Evolutionary conservation across 2,329 filamentous ascomycete genomes (phyloP), one percentile per base, ranked within the genome.

Genomic region (Stemphylium lycopersici): DNA sequence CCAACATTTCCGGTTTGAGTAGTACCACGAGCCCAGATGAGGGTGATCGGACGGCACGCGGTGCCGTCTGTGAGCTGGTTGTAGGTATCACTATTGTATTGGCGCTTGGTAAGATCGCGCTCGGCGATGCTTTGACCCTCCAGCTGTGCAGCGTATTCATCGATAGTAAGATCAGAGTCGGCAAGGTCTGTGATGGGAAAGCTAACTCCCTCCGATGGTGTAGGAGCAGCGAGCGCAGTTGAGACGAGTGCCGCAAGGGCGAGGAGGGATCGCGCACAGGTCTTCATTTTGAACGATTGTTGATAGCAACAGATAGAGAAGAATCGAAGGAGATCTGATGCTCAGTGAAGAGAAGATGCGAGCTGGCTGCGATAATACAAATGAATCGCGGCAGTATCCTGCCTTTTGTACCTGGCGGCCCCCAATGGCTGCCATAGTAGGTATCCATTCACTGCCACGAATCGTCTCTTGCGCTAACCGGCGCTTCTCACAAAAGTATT

Each of bases 11-110:
- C 81, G 0, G 65, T 48, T 67, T 84, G 80, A 3, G 76, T 78
- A 4, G 83, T 84, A 10, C 83, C 83, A 15, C 83, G 79, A 31
- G 83, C 83, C 56, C 80, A 85, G 65, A 85, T 80, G 55, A 85
- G 68, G 10, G 80, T 84, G 43, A 82, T 74, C 13, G 71, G 63
- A 20, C 77, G 77, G 69, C 80, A 82, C 32, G 61, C 55, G n/a
- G 66, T 69, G 12, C 67, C 63, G 53, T 70, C 63, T 11, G 66
- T 71, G 15, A 72, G 55, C 39, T 72, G 68, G 55, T 70, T 71
- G 56, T 69, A 67, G 11, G 67, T 71, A 48, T 60, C 51, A 16
- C 59, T 52, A 22, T 36, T 52, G 55, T 62, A 70, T 40, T 67
- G 64, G 20, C 64, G 62, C 52, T 65, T 66, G 37, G 50, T 45